Evolutionary conservation across 2,329 filamentous ascomycete species (phyloP).

Genomic region (Trichophyton rubrum): DNA sequence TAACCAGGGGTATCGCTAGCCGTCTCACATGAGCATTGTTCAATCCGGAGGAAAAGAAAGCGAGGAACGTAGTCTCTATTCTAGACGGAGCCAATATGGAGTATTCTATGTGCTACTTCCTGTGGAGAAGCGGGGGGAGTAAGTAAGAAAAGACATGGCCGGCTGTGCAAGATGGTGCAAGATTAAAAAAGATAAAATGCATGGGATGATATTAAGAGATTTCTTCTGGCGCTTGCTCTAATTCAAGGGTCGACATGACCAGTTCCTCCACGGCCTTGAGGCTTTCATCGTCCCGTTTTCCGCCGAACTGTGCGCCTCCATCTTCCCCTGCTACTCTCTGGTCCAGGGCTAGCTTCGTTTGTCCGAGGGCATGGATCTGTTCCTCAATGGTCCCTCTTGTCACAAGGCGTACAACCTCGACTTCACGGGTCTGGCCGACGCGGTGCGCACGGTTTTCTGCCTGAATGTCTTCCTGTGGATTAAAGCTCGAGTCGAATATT

Average conservation of each 20-base stretch:
- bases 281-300: conserved; percentile 29
- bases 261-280: conserved; percentile 39
- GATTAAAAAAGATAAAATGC: background rate
- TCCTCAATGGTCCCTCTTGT: conserved; percentile 77
- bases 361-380: conserved; percentile 78
- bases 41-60: too few species aligned
- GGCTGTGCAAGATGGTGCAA: too few species aligned
- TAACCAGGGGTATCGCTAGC: too few species aligned
- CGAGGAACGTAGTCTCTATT: too few species aligned
- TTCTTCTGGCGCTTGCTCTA: background rate
- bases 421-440: conserved; percentile 78
- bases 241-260: conserved; percentile 27
- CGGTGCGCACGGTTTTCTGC: conserved; percentile 94
- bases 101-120: too few species aligned
- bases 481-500: conserved; percentile 95
- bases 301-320: conserved; percentile 40
- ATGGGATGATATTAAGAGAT: background rate
- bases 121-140: too few species aligned
- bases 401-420: conserved; percentile 80
- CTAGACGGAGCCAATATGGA: too few species aligned
- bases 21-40: too few species aligned
- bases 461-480: conserved; percentile 96
- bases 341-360: conserved; percentile 87
- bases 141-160: too few species aligned
- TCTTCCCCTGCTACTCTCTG: conserved; percentile 53